Percentiles rank a stretch among this genome's conserved stretches.
phyloP scores from a whole-genome alignment of 768 basidiomycete species.

The Boletellus sp. region DNA sequence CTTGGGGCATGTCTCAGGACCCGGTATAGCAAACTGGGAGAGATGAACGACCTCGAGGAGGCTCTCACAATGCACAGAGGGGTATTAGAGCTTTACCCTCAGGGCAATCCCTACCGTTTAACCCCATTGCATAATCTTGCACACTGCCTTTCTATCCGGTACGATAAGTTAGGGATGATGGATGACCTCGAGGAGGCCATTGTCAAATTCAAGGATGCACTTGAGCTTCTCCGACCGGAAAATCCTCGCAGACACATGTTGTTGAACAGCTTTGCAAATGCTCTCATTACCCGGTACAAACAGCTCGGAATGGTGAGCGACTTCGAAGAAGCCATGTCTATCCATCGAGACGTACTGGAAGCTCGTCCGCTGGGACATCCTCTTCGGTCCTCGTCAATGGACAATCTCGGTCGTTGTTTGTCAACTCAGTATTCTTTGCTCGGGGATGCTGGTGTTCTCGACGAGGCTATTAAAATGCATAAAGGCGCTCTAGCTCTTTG shows the following conservation, averaged over 20 bases:
- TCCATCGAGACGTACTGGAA: neutral
- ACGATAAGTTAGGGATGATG: neutral
- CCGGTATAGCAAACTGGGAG: neutral
- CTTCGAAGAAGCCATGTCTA: neutral
- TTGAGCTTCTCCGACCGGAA: neutral
- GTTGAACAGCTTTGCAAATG: neutral
- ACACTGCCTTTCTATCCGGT: neutral
- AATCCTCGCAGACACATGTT: neutral
- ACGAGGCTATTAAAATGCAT: neutral
- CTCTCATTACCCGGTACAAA: neutral
- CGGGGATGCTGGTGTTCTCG: neutral
- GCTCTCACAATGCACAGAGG: neutral
- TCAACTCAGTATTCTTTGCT: neutral
- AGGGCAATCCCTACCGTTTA: neutral
- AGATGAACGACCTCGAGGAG: neutral
- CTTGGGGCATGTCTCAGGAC: neutral
- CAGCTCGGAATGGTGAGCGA: neutral
- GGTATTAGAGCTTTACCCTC: neutral
- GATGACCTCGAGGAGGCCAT: neutral
- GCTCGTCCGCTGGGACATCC: neutral
- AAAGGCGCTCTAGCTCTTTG: neutral
- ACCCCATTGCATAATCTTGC: neutral
- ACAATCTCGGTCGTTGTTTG: neutral
- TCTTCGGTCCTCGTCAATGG: neutral
- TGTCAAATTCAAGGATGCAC: neutral